Conservation (phyloP, 1,139 yeast species). For the Protomyces inundatus region DNA sequence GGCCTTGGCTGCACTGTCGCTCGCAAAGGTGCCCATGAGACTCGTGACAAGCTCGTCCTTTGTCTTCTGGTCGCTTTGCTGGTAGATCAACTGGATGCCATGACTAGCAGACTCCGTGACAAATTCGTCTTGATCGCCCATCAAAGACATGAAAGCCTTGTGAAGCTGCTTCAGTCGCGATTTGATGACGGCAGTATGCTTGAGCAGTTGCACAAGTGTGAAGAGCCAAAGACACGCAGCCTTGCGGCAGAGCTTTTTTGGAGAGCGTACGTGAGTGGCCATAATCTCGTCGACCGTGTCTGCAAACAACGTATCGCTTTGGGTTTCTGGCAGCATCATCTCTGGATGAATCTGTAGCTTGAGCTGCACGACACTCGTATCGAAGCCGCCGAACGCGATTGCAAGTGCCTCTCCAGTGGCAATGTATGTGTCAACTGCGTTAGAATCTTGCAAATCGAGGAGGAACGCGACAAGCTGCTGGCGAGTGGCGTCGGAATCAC, state of each 20-base stretch:
- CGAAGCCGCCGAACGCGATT: slow-evolving; percentile 71
- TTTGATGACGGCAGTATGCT: slow-evolving; percentile 46
- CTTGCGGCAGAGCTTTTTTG: slow-evolving; percentile 33
- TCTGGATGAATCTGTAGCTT: slow-evolving; percentile 47
- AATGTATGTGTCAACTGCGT: slow-evolving; percentile 40
- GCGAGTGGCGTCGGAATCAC: background rate
- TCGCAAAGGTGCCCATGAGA: slow-evolving; percentile 69
- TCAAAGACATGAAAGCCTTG: slow-evolving; percentile 49
- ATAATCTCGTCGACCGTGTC: background rate
- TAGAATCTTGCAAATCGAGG: background rate
- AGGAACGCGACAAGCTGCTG: background rate
- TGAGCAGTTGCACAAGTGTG: slow-evolving; percentile 70
- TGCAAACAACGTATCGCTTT: background rate
- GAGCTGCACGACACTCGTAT: slow-evolving; percentile 52
- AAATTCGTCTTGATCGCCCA: slow-evolving; percentile 43
- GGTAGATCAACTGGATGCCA: slow-evolving; percentile 78
- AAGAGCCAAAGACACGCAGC: slow-evolving; percentile 84
- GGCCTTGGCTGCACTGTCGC: slow-evolving; percentile 10
- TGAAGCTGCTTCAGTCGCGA: slow-evolving; percentile 57
- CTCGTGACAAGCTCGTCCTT: slow-evolving; percentile 71
- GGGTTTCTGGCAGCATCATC: background rate
- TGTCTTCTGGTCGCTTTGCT: slow-evolving; percentile 62
- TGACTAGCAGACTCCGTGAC: slow-evolving; percentile 88
- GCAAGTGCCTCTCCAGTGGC: slow-evolving; percentile 81
- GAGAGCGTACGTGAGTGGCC: background rate